These are phyloP conservation scores for Rhytidhysteron rufulum DNA, from an alignment of 2,329 filamentous ascomycete genomes.

Conservation along the genomic window DNA sequence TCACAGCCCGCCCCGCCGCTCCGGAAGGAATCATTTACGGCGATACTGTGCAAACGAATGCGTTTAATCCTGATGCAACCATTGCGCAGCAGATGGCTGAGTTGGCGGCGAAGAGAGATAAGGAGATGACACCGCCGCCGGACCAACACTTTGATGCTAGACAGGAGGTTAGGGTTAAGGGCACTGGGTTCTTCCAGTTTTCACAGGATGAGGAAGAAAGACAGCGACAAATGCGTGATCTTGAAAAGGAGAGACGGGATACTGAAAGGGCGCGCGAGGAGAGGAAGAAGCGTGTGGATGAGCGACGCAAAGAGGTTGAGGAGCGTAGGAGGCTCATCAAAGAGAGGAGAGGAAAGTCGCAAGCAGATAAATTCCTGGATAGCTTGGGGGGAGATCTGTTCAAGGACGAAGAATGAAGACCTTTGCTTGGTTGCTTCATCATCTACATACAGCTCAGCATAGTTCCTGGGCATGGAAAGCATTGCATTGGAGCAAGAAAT, in stretches of 20 bases:
- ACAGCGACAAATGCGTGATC: conserved; percentile 69
- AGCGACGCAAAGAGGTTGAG: conserved; percentile 53
- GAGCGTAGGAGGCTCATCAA: conserved; percentile 62
- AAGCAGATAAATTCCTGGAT: conserved; percentile 70
- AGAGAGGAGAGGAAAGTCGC: conserved; percentile 55
- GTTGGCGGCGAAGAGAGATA: conserved; percentile 73
- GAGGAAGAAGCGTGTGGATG: conserved; percentile 53
- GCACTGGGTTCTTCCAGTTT: conserved; percentile 89
- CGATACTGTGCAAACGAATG: conserved; percentile 75
- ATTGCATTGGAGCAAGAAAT: too few species aligned
- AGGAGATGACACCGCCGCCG: conserved; percentile 73
- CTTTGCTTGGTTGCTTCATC: too few species aligned
- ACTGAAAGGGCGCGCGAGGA: conserved; percentile 63
- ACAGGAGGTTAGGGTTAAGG: conserved; percentile 79
- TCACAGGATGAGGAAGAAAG: conserved; percentile 66
- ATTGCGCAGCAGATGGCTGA: conserved; percentile 68
- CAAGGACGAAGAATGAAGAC: conserved; percentile 3
- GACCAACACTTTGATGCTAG: conserved; percentile 82
- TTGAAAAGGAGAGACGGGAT: conserved; percentile 63
- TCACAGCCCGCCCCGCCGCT: conserved; percentile 63
- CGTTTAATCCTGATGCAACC: conserved; percentile 72
- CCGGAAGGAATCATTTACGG: conserved; percentile 77
- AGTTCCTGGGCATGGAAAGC: too few species aligned
- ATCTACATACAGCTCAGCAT: too few species aligned
- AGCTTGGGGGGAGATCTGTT: conserved; percentile 37